Evolutionary conservation across 2,329 filamentous ascomycete species (phyloP).

Genomic region (Bipolaris gigantea): DNA sequence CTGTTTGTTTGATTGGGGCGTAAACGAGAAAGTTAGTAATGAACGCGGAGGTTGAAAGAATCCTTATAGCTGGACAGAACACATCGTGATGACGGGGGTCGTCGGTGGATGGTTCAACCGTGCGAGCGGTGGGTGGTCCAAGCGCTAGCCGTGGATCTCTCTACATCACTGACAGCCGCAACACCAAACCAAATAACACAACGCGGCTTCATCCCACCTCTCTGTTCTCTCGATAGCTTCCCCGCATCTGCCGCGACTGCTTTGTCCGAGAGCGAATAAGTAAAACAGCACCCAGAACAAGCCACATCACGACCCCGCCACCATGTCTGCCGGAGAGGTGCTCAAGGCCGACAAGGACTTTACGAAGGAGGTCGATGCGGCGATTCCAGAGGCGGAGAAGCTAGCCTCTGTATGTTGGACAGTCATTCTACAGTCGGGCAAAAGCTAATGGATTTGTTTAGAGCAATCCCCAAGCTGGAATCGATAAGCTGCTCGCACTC

Average conservation of each 20-base stretch:
- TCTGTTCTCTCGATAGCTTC: neutral
- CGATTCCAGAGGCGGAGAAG: slow-evolving; percentile 86
- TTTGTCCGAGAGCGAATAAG: neutral
- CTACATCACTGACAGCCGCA: slow-evolving; percentile 23
- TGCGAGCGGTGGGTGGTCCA: slow-evolving; percentile 9
- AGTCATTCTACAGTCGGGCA: neutral
- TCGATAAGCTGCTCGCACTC: slow-evolving; percentile 87
- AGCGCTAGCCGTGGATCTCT: slow-evolving; percentile 15
- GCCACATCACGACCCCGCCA: slow-evolving; percentile 31
- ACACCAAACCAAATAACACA: slow-evolving; percentile 20
- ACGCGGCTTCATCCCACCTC: slow-evolving; percentile 8
- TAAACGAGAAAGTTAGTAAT: neutral
- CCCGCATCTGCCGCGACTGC: neutral
- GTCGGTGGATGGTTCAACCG: slow-evolving; percentile 18
- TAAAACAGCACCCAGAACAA: neutral
- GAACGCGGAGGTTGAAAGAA: neutral
- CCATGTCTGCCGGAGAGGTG: slow-evolving; percentile 76
- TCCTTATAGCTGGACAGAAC: neutral
- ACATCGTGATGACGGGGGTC: neutral
- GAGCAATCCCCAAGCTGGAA: slow-evolving; percentile 79
- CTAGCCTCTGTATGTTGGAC: slow-evolving; percentile 72
- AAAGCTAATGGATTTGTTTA: slow-evolving; percentile 40
- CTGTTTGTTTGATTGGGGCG: neutral
- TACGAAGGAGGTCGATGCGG: slow-evolving; percentile 91
- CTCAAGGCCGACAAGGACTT: slow-evolving; percentile 98